Percentiles rank a stretch among this genome's conserved stretches.
Conservation (phyloP, 345 rosid genomes). For the Ailanthus altissimus region DNA sequence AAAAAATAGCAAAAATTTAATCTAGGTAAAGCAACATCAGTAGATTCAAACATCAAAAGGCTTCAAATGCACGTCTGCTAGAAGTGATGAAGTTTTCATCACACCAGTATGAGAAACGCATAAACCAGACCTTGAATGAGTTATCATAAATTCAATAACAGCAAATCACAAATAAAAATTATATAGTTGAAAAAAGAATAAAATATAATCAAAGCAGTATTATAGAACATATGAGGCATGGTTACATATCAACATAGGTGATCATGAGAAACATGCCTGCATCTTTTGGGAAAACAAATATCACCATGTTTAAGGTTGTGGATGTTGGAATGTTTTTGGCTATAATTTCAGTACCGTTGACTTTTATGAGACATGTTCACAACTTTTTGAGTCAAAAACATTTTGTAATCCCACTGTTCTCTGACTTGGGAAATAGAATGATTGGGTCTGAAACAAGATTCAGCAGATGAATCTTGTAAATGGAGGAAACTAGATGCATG, state of each 20-base stretch:
- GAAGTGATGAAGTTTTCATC: background rate
- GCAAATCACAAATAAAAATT: background rate
- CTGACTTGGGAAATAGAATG: background rate
- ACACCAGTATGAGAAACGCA: background rate
- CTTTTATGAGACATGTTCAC: background rate
- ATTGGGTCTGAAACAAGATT: background rate
- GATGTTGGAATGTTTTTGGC: background rate
- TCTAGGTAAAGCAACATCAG: conserved; percentile 10
- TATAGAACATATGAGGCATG: background rate
- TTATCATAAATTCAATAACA: background rate
- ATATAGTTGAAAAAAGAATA: background rate
- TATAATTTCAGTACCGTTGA: background rate
- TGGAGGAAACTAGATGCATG: background rate
- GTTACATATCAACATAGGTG: background rate
- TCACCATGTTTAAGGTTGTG: background rate
- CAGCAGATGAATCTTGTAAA: conserved; percentile 1
- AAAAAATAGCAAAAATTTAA: conserved; percentile 9
- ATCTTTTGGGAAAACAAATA: background rate
- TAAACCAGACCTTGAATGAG: background rate
- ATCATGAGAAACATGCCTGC: background rate
- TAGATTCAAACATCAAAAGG: conserved; percentile 4
- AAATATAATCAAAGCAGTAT: background rate
- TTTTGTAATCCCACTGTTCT: background rate
- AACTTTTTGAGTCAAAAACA: background rate
- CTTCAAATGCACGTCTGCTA: background rate